Evolutionary conservation across 768 basidiomycete species (phyloP).

Genomic region (Mycena epipterygia): DNA sequence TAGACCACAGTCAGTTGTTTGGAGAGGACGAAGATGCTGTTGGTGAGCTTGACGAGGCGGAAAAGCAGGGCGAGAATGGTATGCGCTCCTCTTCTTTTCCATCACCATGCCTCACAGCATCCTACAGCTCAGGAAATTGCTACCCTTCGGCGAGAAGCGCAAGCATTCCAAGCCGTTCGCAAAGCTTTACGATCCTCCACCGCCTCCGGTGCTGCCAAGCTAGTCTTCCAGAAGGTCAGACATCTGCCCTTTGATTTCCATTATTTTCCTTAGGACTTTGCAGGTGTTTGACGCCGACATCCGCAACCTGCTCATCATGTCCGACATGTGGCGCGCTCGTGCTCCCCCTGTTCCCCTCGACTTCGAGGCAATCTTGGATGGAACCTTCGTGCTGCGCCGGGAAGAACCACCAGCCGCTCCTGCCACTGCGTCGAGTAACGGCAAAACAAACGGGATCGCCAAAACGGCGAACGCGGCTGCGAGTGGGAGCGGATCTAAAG

Average conservation of each 20-base stretch:
- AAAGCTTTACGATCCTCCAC: slow-evolving; percentile 66
- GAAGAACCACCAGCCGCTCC: slow-evolving; percentile 40
- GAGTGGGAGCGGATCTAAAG: slow-evolving; percentile 37
- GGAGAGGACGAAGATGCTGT: slow-evolving; percentile 91
- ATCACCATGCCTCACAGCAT: not conserved
- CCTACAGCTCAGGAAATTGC: slow-evolving; percentile 88
- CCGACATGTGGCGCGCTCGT: slow-evolving; percentile 96
- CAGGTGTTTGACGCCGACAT: slow-evolving; percentile 94
- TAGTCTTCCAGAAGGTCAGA: slow-evolving; percentile 87
- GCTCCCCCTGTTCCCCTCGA: slow-evolving; percentile 89
- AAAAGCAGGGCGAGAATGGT: slow-evolving; percentile 96
- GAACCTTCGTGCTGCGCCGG: slow-evolving; percentile 64
- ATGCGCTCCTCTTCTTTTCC: slow-evolving; percentile 31
- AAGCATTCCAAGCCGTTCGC: slow-evolving; percentile 89
- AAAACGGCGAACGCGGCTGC: slow-evolving; percentile 45
- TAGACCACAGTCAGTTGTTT: slow-evolving; percentile 82
- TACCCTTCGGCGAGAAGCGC: slow-evolving; percentile 88
- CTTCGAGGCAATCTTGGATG: slow-evolving; percentile 80
- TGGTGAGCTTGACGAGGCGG: slow-evolving; percentile 91
- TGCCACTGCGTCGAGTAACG: slow-evolving; percentile 21
- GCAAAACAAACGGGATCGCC: slow-evolving; percentile 28
- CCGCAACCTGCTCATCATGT: slow-evolving; percentile 89
- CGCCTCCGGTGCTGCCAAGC: slow-evolving; percentile 67
- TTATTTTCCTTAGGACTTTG: not conserved
- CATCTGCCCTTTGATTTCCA: not conserved